Conservation (phyloP, 306 rosid genomes). For the Medicago truncatula region DNA sequence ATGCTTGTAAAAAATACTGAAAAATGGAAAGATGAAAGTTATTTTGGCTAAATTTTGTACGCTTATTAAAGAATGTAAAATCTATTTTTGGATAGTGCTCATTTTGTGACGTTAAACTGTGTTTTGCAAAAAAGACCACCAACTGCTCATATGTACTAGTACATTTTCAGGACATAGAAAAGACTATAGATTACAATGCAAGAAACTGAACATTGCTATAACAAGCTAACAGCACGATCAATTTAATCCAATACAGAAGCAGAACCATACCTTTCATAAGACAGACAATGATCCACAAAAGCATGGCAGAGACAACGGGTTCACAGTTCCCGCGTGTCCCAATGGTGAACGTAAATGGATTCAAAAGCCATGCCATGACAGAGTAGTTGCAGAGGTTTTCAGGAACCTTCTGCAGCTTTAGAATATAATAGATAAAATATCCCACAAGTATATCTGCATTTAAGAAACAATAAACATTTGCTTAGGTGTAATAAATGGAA, state of each 20-base stretch:
- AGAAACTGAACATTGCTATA: conserved; percentile 6
- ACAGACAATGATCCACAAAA: conserved; percentile 82
- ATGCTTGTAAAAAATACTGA: not conserved
- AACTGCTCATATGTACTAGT: not conserved
- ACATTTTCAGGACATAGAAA: conserved; percentile 5
- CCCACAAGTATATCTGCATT: conserved; percentile 90
- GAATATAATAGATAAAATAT: conserved; percentile 67
- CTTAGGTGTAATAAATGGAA: conserved; percentile 18
- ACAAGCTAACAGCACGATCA: conserved; percentile 6
- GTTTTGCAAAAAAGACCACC: conserved; percentile 15
- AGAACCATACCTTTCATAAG: conserved; percentile 84
- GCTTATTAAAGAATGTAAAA: conserved; percentile 27
- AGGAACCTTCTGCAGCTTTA: conserved; percentile 85
- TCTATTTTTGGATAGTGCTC: not conserved
- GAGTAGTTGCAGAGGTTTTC: conserved; percentile 61
- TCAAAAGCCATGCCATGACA: conserved; percentile 82
- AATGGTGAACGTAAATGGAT: conserved; percentile 92
- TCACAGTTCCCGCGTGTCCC: conserved; percentile 97
- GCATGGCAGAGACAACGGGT: conserved; percentile 87
- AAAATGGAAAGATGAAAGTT: not conserved
- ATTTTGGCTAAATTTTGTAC: conserved; percentile 12
- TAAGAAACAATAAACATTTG: conserved; percentile 23
- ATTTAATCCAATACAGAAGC: conserved; percentile 28
- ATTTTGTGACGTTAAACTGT: not conserved
- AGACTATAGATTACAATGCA: conserved; percentile 13